Base-by-base conservation (phyloP, 495 filamentous ascomycete genomes). In the Tuber umbilicatum region DNA sequence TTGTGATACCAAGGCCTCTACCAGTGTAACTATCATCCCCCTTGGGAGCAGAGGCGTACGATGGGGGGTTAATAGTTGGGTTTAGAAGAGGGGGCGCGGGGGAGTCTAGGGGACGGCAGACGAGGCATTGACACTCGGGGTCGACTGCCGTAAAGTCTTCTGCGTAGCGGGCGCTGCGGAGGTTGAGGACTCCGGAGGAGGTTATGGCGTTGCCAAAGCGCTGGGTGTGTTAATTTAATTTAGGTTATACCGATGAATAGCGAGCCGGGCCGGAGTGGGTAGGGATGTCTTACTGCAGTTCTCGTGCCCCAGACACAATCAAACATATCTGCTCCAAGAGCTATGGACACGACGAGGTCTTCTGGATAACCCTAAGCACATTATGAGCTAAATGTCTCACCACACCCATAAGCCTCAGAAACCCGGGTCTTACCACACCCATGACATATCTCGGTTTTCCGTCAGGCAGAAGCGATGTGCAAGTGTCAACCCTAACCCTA, bases 251-350 rank as follows among this genome's bases (percentile, higher is more conserved):
- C 6, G n/a, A 43, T 64, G 21, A 42, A 55, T 45, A 7, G n/a
- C 60, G 37, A 60, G 19, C 69, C 21, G n/a, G 50, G 16, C 19
- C 21, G 71, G 72, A 67, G 19, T 79, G 89, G 14, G 27, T 64
- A 27, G 55, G 43, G 71, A 31, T 19, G 14, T 41, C 75, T 60
- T 40, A 79, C 89, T 19, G 96, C 95, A 38, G 95, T 98, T 60
- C 95, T 87, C 38, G 95, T 99, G 12, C 94, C 96, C 96, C 96
- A 99, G 9, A 98, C 95, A 81, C 96, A 99, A 85, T 99, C 95
- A 83, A 99, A 99, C 96, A 99, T 98, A 82, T 99, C 95, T 37
- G 96, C 95, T 6, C 95, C 95, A 7, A 99, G 87, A 17, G 95
- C 95, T 19, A 97, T 87, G 71, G 92, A 93, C 21, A 99, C 93